Percentiles rank a stretch among this genome's conserved stretches.
Conservation (phyloP, 352 stramenopile species). For the Thraustotheca clavata region DNA sequence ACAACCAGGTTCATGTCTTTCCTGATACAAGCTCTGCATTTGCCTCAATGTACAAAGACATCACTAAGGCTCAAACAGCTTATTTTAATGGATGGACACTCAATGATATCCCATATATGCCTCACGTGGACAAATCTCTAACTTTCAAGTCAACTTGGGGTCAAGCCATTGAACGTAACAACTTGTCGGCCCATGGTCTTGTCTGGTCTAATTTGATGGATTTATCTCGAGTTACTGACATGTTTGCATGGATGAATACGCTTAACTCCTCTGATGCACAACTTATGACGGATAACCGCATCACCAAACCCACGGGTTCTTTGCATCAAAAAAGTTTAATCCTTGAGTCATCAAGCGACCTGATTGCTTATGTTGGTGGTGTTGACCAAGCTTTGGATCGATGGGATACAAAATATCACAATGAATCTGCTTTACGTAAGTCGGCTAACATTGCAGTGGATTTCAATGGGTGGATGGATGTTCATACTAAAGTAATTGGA, state of each 20-base stretch:
- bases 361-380: conserved; percentile 35
- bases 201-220: conserved; percentile 3
- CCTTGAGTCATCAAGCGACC: conserved; percentile 23
- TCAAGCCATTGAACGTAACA: conserved; percentile 1
- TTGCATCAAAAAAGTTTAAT: conserved; percentile 66
- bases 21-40: background rate
- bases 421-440: conserved; percentile 35
- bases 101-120: conserved; percentile 24
- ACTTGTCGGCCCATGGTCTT: background rate
- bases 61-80: conserved; percentile 4
- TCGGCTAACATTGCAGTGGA: conserved; percentile 24
- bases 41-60: conserved; percentile 10
- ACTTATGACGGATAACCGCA: conserved; percentile 46
- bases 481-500: conserved; percentile 33
- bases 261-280: background rate
- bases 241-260: conserved; percentile 17
- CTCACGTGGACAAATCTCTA: background rate
- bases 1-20: conserved; percentile 20
- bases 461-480: conserved; percentile 50
- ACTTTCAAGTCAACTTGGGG: conserved; percentile 20
- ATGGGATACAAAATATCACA: conserved; percentile 51
- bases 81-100: conserved; percentile 26
- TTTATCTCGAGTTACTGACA: conserved; percentile 17
- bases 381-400: conserved; percentile 47
- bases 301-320: conserved; percentile 45